Conservation (phyloP, 169 alveolate species). For the Plasmodium gallinaceum region DNA sequence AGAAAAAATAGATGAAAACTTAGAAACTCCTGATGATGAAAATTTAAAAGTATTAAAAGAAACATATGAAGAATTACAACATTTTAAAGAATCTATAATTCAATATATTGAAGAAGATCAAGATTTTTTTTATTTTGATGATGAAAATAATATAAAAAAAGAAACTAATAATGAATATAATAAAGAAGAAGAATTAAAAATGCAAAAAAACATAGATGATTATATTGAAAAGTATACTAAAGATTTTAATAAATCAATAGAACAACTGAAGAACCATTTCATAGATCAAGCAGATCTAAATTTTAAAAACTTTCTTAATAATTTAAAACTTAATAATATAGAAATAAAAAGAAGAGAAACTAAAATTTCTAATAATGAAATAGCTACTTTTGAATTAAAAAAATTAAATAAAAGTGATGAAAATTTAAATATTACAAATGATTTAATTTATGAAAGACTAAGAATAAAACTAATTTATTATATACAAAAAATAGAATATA, state of each 20-base stretch:
- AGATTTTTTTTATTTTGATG: constrained; percentile 36
- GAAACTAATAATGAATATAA: constrained; percentile 1
- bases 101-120: constrained; percentile 34
- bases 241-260: constrained; percentile 12
- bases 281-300: constrained; percentile 53
- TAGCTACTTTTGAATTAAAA: constrained; percentile 16
- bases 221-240: constrained; percentile 33
- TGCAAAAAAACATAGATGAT: constrained; percentile 39
- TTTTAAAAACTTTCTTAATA: constrained; percentile 23
- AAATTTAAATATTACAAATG: constrained; percentile 34
- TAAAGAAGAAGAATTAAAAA: constrained; percentile 23
- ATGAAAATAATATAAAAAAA: not conserved
- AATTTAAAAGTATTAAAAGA: constrained; percentile 50
- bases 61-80: constrained; percentile 56
- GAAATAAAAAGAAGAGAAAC: not conserved
- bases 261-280: constrained; percentile 28
- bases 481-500: constrained; percentile 46
- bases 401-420: constrained; percentile 26
- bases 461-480: constrained; percentile 24
- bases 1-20: constrained; percentile 6
- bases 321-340: not conserved
- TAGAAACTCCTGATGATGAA: constrained; percentile 29
- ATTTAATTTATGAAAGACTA: constrained; percentile 50
- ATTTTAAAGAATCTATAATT: constrained; percentile 50
- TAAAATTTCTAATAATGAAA: constrained; percentile 1